Evolutionary conservation across 495 filamentous ascomycete genomes (phyloP).

Genomic region (Glutinoglossum americanum): DNA sequence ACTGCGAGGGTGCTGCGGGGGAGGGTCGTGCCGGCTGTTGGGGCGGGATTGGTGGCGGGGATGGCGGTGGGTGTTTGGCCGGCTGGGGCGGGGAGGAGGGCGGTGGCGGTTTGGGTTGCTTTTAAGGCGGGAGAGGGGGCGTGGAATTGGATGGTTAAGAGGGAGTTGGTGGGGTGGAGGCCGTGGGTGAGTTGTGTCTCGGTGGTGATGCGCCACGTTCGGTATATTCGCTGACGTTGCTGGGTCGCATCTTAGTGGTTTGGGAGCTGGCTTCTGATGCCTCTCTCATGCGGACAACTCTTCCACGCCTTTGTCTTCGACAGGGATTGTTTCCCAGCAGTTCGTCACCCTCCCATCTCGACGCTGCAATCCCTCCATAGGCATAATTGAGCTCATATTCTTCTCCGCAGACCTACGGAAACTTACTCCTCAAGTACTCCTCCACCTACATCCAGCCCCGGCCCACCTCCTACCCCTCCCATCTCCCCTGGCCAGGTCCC

Average conservation of each 20-base stretch:
- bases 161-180: constrained; percentile 52
- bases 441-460: constrained; percentile 55
- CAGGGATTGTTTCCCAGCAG: constrained; percentile 57
- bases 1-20: constrained; percentile 56
- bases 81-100: constrained; percentile 51
- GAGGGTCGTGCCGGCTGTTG: constrained; percentile 62
- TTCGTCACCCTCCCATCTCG: constrained; percentile 3
- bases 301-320: constrained; percentile 87
- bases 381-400: no score
- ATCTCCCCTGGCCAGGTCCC: constrained; percentile 50
- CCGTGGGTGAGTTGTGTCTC: constrained; percentile 14
- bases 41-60: constrained; percentile 69
- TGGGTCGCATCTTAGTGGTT: constrained; percentile 67
- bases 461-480: constrained; percentile 43
- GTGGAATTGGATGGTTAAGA: constrained; percentile 63
- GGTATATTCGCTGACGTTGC: constrained; percentile 10
- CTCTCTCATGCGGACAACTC: constrained; percentile 74
- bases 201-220: not conserved
- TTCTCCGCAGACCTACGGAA: constrained; percentile 51
- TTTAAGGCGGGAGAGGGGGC: constrained; percentile 67
- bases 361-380: no score
- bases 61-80: constrained; percentile 64
- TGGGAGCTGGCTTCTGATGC: constrained; percentile 91
- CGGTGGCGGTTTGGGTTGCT: constrained; percentile 54
- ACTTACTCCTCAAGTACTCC: constrained; percentile 52